phyloP scores from a whole-genome alignment of 495 filamentous ascomycete species.

The Pyrenula aspistea region DNA sequence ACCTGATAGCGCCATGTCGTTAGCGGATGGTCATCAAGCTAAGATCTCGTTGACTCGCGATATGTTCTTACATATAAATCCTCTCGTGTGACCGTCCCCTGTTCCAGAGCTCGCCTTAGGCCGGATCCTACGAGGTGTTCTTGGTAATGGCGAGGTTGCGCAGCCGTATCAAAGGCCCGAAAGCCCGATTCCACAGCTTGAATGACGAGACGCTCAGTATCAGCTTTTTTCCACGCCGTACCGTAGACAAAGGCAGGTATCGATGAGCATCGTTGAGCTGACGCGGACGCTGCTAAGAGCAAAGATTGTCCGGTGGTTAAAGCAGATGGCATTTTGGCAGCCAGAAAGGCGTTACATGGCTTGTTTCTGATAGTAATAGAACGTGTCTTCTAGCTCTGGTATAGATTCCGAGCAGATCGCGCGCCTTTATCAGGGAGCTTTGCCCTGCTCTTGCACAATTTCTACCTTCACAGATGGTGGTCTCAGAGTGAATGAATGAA shows the following conservation, averaged over 20 bases:
- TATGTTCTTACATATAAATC: slow-evolving; percentile 41
- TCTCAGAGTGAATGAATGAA: no score
- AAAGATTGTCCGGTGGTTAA: not conserved
- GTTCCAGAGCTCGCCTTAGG: slow-evolving; percentile 42
- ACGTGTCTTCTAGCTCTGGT: no score
- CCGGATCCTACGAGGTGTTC: slow-evolving; percentile 61
- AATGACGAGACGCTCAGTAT: slow-evolving; percentile 53
- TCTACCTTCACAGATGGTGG: no score
- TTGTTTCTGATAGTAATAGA: no score
- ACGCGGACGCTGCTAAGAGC: not conserved
- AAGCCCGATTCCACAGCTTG: slow-evolving; percentile 61
- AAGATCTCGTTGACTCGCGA: not conserved
- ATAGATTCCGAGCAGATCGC: no score
- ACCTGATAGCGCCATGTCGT: not conserved
- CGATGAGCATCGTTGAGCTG: not conserved
- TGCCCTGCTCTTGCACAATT: no score
- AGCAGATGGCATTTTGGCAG: not conserved
- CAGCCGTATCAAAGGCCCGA: slow-evolving; percentile 64
- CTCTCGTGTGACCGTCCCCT: slow-evolving; percentile 42
- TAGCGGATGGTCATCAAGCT: no score
- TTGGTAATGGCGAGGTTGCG: slow-evolving; percentile 68
- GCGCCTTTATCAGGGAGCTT: no score
- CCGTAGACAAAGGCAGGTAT: slow-evolving; percentile 61
- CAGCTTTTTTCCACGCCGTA: slow-evolving; percentile 79
- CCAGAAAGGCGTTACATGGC: no score